Evolutionary conservation across 2,329 filamentous ascomycete species (phyloP).

Genomic region (Apiospora phragmitis): DNA sequence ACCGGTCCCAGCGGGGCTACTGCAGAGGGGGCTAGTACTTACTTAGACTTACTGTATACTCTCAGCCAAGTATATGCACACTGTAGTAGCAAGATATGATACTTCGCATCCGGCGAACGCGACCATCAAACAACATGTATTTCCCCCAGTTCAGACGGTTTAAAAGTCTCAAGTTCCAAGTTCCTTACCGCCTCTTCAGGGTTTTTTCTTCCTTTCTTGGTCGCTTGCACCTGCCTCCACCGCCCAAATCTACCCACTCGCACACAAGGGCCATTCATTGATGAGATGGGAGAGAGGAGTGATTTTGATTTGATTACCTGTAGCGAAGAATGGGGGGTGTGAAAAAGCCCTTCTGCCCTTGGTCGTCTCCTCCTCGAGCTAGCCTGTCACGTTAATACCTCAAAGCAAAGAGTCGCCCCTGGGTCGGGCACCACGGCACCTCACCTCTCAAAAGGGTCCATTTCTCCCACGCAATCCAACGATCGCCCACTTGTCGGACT

Average conservation of each 20-base stretch:
- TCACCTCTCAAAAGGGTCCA: slow-evolving; percentile 3
- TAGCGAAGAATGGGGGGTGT: slow-evolving; percentile 1
- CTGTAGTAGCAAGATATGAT: background rate
- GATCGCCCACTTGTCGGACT: background rate
- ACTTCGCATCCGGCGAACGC: background rate
- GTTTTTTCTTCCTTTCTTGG: slow-evolving; percentile 1
- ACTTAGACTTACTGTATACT: background rate
- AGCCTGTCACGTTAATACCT: slow-evolving; percentile 5
- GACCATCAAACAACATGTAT: background rate
- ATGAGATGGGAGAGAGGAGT: slow-evolving; percentile 4
- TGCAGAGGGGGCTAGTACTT: background rate
- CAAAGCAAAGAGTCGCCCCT: background rate
- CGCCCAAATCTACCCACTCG: slow-evolving; percentile 7
- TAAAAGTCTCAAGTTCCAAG: background rate
- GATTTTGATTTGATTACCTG: slow-evolving; percentile 7
- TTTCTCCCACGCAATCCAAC: background rate
- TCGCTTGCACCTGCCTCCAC: slow-evolving; percentile 3
- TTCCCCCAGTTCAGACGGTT: slow-evolving; percentile 1
- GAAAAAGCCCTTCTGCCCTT: background rate
- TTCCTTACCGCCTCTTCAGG: slow-evolving; percentile 5
- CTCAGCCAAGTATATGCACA: background rate
- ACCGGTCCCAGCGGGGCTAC: background rate
- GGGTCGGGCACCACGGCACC: background rate
- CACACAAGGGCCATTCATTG: background rate
- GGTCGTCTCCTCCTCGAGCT: background rate